phyloP scores from a whole-genome alignment of 2,329 filamentous ascomycete genomes.

The Daldinia eschscholtzii region DNA sequence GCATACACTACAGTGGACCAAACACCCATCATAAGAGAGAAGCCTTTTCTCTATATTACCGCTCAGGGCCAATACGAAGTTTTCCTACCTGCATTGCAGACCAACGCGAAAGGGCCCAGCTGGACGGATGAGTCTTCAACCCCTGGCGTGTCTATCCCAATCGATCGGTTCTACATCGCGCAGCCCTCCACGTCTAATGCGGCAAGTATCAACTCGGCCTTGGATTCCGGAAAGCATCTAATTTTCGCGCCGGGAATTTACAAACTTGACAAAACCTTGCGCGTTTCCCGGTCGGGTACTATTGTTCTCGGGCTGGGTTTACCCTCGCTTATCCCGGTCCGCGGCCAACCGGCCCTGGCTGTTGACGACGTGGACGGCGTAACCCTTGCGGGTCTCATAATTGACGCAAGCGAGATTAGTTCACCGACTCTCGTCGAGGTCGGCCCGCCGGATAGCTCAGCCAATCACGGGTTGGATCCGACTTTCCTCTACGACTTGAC shows the following conservation, averaged over 20 bases:
- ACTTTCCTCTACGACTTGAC: constrained; percentile 53
- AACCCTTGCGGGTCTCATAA: constrained; percentile 51
- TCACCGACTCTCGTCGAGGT: constrained; percentile 50
- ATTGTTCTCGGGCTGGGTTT: constrained; percentile 51
- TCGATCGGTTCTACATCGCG: constrained; percentile 50
- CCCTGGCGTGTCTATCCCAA: constrained; percentile 48
- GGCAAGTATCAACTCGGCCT: constrained; percentile 48
- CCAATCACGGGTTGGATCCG: constrained; percentile 47
- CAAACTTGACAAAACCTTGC: constrained; percentile 48
- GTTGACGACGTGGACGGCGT: constrained; percentile 52
- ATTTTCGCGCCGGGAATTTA: constrained; percentile 53
- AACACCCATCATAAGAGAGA: constrained; percentile 52
- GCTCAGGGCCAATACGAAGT: constrained; percentile 47
- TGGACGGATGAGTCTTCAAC: constrained; percentile 47
- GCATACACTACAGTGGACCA: constrained; percentile 51
- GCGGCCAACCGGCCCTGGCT: constrained; percentile 45
- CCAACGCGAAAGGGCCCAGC: constrained; percentile 48
- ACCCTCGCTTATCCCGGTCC: constrained; percentile 50
- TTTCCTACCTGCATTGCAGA: constrained; percentile 50
- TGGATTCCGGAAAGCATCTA: constrained; percentile 50
- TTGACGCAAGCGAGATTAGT: constrained; percentile 49
- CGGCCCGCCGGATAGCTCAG: constrained; percentile 44
- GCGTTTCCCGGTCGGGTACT: constrained; percentile 46
- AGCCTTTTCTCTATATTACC: constrained; percentile 50
- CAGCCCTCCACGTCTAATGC: constrained; percentile 44